A percentile compares a stretch with the other conserved stretches of the same genome.
These are phyloP conservation scores for Acer campestre DNA, from an alignment of 345 rosid genomes.

Conservation along the genomic window DNA sequence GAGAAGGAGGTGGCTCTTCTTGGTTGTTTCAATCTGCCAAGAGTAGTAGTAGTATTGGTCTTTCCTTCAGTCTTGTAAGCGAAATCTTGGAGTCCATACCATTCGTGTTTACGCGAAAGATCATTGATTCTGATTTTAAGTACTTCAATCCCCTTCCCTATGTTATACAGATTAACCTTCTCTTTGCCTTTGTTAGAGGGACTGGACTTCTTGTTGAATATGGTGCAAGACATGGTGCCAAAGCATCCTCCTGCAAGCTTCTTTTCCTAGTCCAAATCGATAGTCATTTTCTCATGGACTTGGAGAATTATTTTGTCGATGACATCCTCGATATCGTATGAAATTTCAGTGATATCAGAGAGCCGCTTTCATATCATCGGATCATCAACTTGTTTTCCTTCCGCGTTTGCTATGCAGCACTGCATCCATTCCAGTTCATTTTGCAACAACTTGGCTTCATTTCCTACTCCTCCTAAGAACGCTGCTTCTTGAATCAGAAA, in stretches of 20 bases:
- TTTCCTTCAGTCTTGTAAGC: neutral
- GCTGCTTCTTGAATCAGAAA: conserved; percentile 18
- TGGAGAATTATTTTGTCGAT: conserved; percentile 27
- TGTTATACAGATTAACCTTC: conserved; percentile 10
- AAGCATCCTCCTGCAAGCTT: neutral
- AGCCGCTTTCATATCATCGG: conserved; percentile 36
- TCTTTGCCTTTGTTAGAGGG: conserved; percentile 7
- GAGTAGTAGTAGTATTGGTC: no score
- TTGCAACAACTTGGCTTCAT: conserved; percentile 28
- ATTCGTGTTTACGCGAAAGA: conserved; percentile 20
- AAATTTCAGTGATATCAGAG: conserved; percentile 31
- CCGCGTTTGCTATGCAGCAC: conserved; percentile 38
- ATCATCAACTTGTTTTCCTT: conserved; percentile 30
- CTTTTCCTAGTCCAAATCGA: no score
- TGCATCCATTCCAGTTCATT: conserved; percentile 33
- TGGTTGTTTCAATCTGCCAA: conserved; percentile 16
- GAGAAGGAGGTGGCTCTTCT: conserved; percentile 28
- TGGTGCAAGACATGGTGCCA: neutral
- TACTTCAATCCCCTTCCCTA: neutral
- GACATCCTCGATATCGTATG: conserved; percentile 40
- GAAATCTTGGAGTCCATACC: conserved; percentile 17
- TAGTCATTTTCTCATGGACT: neutral
- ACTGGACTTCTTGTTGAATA: no score
- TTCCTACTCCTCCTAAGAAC: conserved; percentile 14
- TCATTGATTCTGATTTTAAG: conserved; percentile 16